Evolutionary conservation across 306 rosid genomes (phyloP).

Genomic region (Fagus sylvatica): DNA sequence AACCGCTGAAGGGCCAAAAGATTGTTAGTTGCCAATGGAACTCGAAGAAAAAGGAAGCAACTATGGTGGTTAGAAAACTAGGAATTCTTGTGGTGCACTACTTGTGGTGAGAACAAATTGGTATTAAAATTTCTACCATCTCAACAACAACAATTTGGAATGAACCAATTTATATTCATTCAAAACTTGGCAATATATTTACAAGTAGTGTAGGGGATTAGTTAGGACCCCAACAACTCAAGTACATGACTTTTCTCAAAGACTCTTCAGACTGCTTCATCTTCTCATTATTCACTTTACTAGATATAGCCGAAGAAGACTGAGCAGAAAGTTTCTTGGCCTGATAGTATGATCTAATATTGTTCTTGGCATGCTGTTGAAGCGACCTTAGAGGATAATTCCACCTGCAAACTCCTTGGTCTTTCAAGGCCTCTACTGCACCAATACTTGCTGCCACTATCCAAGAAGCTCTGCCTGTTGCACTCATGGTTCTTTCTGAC

Average conservation of each 20-base stretch:
- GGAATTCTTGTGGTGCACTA: no score
- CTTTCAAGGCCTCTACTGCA: slow-evolving; percentile 35
- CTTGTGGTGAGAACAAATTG: no score
- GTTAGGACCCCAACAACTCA: slow-evolving; percentile 36
- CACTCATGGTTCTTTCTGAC: slow-evolving; percentile 8
- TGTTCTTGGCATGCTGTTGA: slow-evolving; percentile 30
- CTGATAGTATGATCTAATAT: slow-evolving; percentile 24
- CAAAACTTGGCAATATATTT: neutral
- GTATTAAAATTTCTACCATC: no score
- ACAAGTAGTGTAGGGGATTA: neutral
- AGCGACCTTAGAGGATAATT: slow-evolving; percentile 18
- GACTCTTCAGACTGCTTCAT: slow-evolving; percentile 28
- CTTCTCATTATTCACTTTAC: slow-evolving; percentile 10
- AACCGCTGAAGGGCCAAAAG: no score
- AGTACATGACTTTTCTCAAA: slow-evolving; percentile 25
- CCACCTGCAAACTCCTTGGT: slow-evolving; percentile 37
- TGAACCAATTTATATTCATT: neutral
- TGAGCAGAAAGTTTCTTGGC: slow-evolving; percentile 4
- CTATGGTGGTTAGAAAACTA: no score
- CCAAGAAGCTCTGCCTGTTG: slow-evolving; percentile 27
- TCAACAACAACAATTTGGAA: no score
- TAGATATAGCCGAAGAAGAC: slow-evolving; percentile 20
- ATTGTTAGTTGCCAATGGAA: no score
- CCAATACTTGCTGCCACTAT: slow-evolving; percentile 31
- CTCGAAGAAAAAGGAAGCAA: no score